Percentiles rank a stretch among this genome's conserved stretches.
These are phyloP conservation scores for Teunomyces aglyptinius DNA, from an alignment of 805 yeast genomes.

Conservation along the genomic window DNA sequence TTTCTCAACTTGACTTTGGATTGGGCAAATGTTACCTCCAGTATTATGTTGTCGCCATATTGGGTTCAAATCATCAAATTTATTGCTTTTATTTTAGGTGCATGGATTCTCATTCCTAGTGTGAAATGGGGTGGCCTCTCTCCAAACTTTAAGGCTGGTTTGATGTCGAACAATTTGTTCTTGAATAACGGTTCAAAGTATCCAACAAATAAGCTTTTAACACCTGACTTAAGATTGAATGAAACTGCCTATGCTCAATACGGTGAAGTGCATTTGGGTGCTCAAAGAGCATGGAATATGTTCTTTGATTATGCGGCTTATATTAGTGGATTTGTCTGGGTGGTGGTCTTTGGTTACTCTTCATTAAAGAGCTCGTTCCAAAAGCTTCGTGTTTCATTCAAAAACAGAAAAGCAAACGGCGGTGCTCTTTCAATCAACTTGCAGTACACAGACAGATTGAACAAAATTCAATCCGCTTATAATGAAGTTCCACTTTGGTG, in stretches of 20 bases:
- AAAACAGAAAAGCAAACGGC: constrained; percentile 1
- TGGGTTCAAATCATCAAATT: constrained; percentile 54
- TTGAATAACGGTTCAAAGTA: constrained; percentile 36
- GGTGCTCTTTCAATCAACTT: constrained; percentile 11
- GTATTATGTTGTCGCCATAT: constrained; percentile 50
- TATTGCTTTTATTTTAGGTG: constrained; percentile 46
- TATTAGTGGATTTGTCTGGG: constrained; percentile 48
- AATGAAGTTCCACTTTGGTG: constrained; percentile 43
- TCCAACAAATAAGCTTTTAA: constrained; percentile 42
- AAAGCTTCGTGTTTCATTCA: constrained; percentile 10
- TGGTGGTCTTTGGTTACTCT: constrained; percentile 36
- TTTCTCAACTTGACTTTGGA: constrained; percentile 47
- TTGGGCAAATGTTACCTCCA: constrained; percentile 53
- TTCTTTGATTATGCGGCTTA: constrained; percentile 55
- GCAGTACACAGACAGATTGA: constrained; percentile 42
- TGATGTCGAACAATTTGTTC: constrained; percentile 48
- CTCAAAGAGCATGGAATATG: constrained; percentile 50
- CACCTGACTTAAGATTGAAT: constrained; percentile 39
- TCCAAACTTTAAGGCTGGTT: constrained; percentile 30
- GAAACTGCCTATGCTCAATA: constrained; percentile 43
- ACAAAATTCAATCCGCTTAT: constrained; percentile 38
- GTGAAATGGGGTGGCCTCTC: constrained; percentile 41
- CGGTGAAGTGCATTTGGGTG: constrained; percentile 48
- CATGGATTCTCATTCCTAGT: constrained; percentile 49
- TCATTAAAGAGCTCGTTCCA: constrained; percentile 18